Base-by-base conservation (phyloP, 1,284 basidiomycete genomes). In the Microbotryomycetes sp. region DNA sequence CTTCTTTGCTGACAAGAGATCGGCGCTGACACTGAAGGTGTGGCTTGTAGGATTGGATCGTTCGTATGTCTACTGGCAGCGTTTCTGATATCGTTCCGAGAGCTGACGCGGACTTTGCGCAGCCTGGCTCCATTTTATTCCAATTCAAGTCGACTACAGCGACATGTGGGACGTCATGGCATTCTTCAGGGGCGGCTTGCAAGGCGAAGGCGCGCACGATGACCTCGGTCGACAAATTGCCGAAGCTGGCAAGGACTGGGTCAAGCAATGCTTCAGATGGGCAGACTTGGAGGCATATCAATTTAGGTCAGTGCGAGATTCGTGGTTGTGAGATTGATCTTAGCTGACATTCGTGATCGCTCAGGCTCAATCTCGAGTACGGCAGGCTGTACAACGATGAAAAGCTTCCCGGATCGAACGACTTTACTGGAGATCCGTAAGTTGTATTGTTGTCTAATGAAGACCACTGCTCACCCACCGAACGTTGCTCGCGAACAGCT, bases 161-260 rank as follows among this genome's bases (percentile, higher is more conserved):
- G 78, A 79, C 60, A 68, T 79, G 62, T 79, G 81, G 69, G 82
- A 85, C 67, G 71, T 77, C 3, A 74, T 84, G 47, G 73, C 79
- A 0, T 86, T 85, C 75, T 85, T 85, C 76, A 77, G 80, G 0
- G 82, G 81, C 3, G 65, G 60, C 4, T 48, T 67, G 18, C 57
- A 60, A 45, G 7, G 65, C 41, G 65, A 69, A 31, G 61, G 62
- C 24, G 67, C 66, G 15, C 71, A 72, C 59, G 71, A 72, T 52
- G 65, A 64, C 1, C 65, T 71, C 16, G 71, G 60, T 18, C 65
- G 66, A 49, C 62, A 72, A 54, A 72, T 72, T 18, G 71, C 69
- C 1, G 3, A 57, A 21, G 67, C 64, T 5, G 71, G 71, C 11
- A 69, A 71, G 49, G 63, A 68, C 29, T 72, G 71, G 71, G 70